Conservation (phyloP, 2,329 filamentous ascomycete genomes). For the Botrytis hyacinthi region DNA sequence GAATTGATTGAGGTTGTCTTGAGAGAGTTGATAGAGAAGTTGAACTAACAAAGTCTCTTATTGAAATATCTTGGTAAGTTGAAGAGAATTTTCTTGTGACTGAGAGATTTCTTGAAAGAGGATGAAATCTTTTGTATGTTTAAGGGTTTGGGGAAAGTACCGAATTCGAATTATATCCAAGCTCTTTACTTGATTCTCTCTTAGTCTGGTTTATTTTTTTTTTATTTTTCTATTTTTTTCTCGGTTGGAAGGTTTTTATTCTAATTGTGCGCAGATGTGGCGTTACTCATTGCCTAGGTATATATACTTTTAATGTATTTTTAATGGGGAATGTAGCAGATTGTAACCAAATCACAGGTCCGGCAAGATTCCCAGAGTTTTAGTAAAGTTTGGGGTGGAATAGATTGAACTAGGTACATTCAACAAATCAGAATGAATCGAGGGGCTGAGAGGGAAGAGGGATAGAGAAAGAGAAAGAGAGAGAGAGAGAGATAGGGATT, state of each 20-base stretch:
- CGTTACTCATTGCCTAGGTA: background rate
- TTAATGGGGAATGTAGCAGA: background rate
- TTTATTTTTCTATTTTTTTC: background rate
- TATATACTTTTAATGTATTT: background rate
- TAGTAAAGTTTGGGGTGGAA: background rate
- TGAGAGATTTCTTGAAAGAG: background rate
- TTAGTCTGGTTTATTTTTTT: background rate
- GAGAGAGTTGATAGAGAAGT: background rate
- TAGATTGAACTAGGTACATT: background rate
- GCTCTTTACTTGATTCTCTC: background rate
- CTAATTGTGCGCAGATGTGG: constrained; percentile 1
- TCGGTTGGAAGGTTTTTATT: background rate
- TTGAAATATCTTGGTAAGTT: background rate
- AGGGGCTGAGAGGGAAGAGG: background rate
- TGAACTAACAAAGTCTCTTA: background rate
- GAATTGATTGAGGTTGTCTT: background rate
- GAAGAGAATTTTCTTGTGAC: constrained; percentile 3
- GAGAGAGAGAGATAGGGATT: too few species aligned
- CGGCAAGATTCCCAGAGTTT: background rate
- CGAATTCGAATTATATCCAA: background rate
- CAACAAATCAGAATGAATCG: background rate
- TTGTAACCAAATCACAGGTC: background rate
- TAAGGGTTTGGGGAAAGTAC: constrained; percentile 2
- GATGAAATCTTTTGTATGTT: constrained; percentile 1
- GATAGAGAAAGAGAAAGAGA: background rate